Evolutionary conservation across 192 early-diverging fungal species (phyloP), one percentile per base, ranked within the genome.

Genomic region (Podila epigama): DNA sequence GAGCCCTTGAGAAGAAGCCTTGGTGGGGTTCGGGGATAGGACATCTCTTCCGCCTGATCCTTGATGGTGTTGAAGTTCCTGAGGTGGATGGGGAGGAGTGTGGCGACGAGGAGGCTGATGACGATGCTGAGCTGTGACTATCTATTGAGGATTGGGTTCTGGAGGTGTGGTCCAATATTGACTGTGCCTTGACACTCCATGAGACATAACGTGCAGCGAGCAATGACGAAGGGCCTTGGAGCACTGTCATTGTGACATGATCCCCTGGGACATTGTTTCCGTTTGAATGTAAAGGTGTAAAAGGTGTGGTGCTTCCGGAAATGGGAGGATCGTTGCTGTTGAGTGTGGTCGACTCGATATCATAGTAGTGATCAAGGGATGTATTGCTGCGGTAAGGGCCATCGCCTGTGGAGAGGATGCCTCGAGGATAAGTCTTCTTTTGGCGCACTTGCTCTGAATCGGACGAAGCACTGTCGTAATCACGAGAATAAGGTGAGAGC

Each of bases 181-280:
- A 75, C 31, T 75, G 72, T n/a, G 72, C 72, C 36, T 75, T 75
- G 65, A 68, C 72, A 33, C 72, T 75, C 72, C 72, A 75, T 5
- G 72, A 75, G 18, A 68, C 51, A 51, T 75, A 75, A 50, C 54
- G 44, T 27, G 41, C 51, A 5, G 72, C 72, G 36, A 75, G 29
- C 28, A 75, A 32, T 2, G 72, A 62, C 0, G 72, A 68, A 0
- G 72, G 72, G 16, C 72, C 65, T 16, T 75, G 72, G 7, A 75
- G 40, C 2, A 75, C 65, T 15, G 61, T 75, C 52, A 63, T 63
- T 25, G 72, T 57, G 35, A 63, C 59, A 58, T 59, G 20, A 31
- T 75, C 65, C 2, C 54, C 36, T 9, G 52, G 59, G 20, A n/a
- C 58, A 25, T 51, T 39, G 18, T 54, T 61, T 34, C 53, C 58